phyloP scores from a whole-genome alignment of 345 rosid genomes.

The Odontarrhena argentea region DNA sequence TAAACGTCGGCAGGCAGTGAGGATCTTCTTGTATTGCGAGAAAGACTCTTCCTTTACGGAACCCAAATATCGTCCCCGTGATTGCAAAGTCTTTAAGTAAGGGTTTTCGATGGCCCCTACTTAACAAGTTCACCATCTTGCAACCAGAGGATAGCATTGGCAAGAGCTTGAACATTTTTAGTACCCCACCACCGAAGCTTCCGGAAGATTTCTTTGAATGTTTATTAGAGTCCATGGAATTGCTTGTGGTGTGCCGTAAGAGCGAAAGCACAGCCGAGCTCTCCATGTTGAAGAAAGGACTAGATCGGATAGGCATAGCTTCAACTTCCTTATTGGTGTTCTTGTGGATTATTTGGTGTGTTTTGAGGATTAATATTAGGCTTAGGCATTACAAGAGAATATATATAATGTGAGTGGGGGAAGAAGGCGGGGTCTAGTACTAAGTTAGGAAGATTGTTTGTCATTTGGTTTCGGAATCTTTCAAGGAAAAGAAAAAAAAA shows the following conservation, averaged over 20 bases:
- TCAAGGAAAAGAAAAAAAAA: slow-evolving; percentile 15
- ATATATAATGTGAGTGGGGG: slow-evolving; percentile 26
- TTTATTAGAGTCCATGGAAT: slow-evolving; percentile 51
- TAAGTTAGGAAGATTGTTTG: slow-evolving; percentile 54
- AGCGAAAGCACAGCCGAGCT: slow-evolving; percentile 70
- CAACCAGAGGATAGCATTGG: slow-evolving; percentile 97
- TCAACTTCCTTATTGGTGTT: slow-evolving; percentile 30
- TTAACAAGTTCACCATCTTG: slow-evolving; percentile 87
- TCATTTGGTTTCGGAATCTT: slow-evolving; percentile 53
- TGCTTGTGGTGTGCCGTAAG: slow-evolving; percentile 55
- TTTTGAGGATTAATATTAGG: slow-evolving; percentile 24
- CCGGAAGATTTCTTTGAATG: slow-evolving; percentile 48
- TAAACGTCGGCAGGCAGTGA: slow-evolving; percentile 72
- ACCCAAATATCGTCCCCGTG: slow-evolving; percentile 84
- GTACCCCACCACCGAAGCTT: slow-evolving; percentile 56
- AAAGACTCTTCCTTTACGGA: slow-evolving; percentile 76
- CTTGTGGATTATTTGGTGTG: slow-evolving; percentile 7
- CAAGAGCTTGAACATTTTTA: slow-evolving; percentile 81
- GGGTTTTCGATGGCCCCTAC: slow-evolving; percentile 65
- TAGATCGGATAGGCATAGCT: slow-evolving; percentile 80
- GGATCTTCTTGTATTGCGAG: slow-evolving; percentile 96
- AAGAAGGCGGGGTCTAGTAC: slow-evolving; percentile 6
- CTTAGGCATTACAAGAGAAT: slow-evolving; percentile 9
- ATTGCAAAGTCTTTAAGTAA: slow-evolving; percentile 79
- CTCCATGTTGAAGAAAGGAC: slow-evolving; percentile 73